Evolutionary conservation across 139 green algal genomes (phyloP), one percentile per base, ranked within the genome.

Genomic region (Auxenochlorella pyrenoidosa): DNA sequence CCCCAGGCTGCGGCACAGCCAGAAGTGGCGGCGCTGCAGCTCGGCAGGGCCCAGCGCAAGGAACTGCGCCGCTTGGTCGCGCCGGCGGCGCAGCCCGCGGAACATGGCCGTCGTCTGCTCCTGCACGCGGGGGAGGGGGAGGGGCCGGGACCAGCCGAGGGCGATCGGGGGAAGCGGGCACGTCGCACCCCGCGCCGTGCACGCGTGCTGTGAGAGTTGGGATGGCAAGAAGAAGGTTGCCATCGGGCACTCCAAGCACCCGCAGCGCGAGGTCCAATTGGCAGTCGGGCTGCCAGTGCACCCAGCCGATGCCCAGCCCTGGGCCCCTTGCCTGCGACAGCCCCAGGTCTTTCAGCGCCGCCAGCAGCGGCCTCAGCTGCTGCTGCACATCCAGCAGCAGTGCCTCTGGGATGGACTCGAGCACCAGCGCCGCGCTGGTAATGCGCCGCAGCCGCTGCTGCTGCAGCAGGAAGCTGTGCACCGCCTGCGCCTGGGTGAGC

Each of bases 11-110:
- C 40, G 63, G 58, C 60, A 41, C 38, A 85, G 80, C 80, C 80
- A 85, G 80, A 77, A 85, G 63, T 60, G 44, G 80, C 80, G 80
- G 63, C 80, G 80, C 58, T 71, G 63, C 80, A 85, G 80, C 63
- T 85, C 80, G 18, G 38, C 60, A 4, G 80, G 80, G 15, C 28
- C 12, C 26, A 85, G 80, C 8, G 40, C 28, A 30, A 85, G 63
- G 80, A 85, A 85, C 12, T 41, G 40, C 5, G 80, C 80, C 10
- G 63, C 80, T 3, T 76, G 60, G 16, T 41, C 13, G 41, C 80
- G 80, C 30, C 75, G 60, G 30, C 80, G 80, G 28, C 80, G 60
- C 60, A 85, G 34, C 13, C 34, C 80, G 15, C 80, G 80, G 63
- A 85, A 85, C 60, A 85, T 60, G 12, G 80, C 28, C 16, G 80